These are phyloP conservation scores for Hypoxylon sp. DNA, from an alignment of 2,329 filamentous ascomycete genomes.

Conservation along the genomic window DNA sequence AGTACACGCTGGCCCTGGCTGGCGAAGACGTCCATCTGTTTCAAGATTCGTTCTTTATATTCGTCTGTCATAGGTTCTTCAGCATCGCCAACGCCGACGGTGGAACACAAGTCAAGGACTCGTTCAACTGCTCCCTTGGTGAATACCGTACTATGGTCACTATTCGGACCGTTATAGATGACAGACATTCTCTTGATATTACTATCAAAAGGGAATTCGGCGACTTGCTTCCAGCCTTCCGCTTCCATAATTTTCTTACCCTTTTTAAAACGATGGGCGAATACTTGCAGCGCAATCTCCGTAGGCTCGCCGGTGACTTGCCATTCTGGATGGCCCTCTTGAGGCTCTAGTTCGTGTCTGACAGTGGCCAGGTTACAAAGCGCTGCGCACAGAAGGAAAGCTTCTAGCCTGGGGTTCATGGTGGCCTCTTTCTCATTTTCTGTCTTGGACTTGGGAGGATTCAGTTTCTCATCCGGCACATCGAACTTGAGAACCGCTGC, in stretches of 20 bases:
- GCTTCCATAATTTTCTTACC: conserved; percentile 69
- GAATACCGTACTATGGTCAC: conserved; percentile 67
- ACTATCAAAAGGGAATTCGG: conserved; percentile 85
- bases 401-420: conserved; percentile 65
- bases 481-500: conserved; percentile 74
- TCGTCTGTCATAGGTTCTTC: conserved; percentile 66
- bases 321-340: conserved; percentile 71
- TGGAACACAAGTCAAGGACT: conserved; percentile 69
- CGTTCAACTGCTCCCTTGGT: conserved; percentile 76
- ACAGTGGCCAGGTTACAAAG: conserved; percentile 77
- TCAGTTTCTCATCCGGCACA: conserved; percentile 70
- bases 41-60: conserved; percentile 65
- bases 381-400: conserved; percentile 70
- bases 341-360: conserved; percentile 66
- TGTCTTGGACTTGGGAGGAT: conserved; percentile 55
- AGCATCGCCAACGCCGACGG: conserved; percentile 61
- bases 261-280: conserved; percentile 76
- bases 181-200: conserved; percentile 86
- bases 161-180: conserved; percentile 70
- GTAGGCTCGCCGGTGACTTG: conserved; percentile 79
- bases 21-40: conserved; percentile 72
- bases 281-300: conserved; percentile 83
- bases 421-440: conserved; percentile 57
- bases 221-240: conserved; percentile 73
- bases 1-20: conserved; percentile 80